These are phyloP conservation scores for Geotrichum australiense DNA, from an alignment of 1,139 yeast species.

Conservation along the genomic window DNA sequence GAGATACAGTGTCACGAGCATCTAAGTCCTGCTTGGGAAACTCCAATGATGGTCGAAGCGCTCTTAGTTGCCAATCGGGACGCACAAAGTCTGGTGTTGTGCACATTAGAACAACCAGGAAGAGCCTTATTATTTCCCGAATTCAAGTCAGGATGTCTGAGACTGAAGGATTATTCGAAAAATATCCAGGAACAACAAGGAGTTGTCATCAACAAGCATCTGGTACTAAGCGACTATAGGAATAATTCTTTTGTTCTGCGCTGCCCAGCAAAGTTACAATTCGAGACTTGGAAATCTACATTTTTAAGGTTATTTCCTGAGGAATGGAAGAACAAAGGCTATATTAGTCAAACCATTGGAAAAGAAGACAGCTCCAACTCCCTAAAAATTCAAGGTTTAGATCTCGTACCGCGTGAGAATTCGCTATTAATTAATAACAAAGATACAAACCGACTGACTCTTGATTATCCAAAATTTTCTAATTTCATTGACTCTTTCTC, in stretches of 20 bases:
- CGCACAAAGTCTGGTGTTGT: slow-evolving; percentile 30
- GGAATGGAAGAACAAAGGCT: background rate
- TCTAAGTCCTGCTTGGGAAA: slow-evolving; percentile 14
- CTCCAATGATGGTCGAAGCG: slow-evolving; percentile 20
- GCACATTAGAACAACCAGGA: slow-evolving; percentile 33
- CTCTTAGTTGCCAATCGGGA: slow-evolving; percentile 26
- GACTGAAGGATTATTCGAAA: slow-evolving; percentile 11
- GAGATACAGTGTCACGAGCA: slow-evolving; percentile 27
- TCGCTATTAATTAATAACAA: background rate
- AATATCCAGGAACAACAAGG: background rate
- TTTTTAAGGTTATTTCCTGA: slow-evolving; percentile 7
- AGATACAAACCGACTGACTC: background rate
- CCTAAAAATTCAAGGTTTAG: background rate
- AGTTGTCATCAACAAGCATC: slow-evolving; percentile 3
- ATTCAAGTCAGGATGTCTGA: slow-evolving; percentile 32
- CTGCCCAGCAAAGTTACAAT: slow-evolving; percentile 5
- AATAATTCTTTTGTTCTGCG: slow-evolving; percentile 10
- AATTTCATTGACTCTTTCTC: slow-evolving; percentile 1
- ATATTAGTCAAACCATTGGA: background rate
- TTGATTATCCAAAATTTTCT: slow-evolving; percentile 6
- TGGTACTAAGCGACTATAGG: slow-evolving; percentile 4
- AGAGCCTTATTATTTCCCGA: slow-evolving; percentile 35
- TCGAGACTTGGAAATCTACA: slow-evolving; percentile 7
- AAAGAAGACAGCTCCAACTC: background rate
- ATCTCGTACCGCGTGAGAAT: background rate